Percentiles rank a stretch among this genome's conserved stretches.
phyloP scores from a whole-genome alignment of 2,329 filamentous ascomycete genomes.

The Phialemonium atrogriseum region DNA sequence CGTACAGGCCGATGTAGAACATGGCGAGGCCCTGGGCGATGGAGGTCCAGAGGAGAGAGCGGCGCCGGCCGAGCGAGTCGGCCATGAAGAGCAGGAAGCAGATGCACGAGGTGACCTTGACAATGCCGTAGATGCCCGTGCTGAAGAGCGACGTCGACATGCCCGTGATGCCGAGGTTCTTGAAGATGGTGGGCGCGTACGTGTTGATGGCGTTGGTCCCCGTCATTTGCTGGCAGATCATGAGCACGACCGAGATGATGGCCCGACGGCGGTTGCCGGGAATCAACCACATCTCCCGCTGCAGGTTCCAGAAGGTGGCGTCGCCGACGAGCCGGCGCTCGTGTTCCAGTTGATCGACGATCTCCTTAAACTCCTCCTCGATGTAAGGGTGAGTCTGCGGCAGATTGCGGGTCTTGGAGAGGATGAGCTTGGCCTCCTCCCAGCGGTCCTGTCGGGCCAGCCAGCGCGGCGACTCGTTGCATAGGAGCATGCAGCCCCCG shows the following conservation, averaged over 20 bases:
- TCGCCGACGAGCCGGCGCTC: slow-evolving; percentile 51
- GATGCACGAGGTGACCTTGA: slow-evolving; percentile 51
- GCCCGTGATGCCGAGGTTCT: slow-evolving; percentile 28
- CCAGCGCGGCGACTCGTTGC: slow-evolving; percentile 57
- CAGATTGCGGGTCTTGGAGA: slow-evolving; percentile 48
- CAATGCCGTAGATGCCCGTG: slow-evolving; percentile 55
- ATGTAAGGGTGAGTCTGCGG: slow-evolving; percentile 43
- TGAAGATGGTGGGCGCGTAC: slow-evolving; percentile 24
- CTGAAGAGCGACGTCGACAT: slow-evolving; percentile 47
- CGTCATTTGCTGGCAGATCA: slow-evolving; percentile 69
- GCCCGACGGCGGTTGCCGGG: slow-evolving; percentile 28
- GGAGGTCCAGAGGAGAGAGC: slow-evolving; percentile 51
- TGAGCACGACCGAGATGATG: slow-evolving; percentile 40
- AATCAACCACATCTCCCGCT: slow-evolving; percentile 56
- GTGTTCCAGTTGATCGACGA: slow-evolving; percentile 51
- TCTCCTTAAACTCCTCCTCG: slow-evolving; percentile 52
- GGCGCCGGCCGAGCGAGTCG: slow-evolving; percentile 50
- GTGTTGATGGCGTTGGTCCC: slow-evolving; percentile 24
- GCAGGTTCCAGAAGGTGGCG: slow-evolving; percentile 45
- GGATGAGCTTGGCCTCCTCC: slow-evolving; percentile 49
- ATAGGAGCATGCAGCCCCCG: slow-evolving; percentile 50
- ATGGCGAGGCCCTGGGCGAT: slow-evolving; percentile 52
- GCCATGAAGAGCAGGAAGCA: slow-evolving; percentile 52
- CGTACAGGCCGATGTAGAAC: slow-evolving; percentile 60
- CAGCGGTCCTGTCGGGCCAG: slow-evolving; percentile 56